phyloP scores from a whole-genome alignment of 2,329 filamentous ascomycete species.

The Verticillium dahliae region DNA sequence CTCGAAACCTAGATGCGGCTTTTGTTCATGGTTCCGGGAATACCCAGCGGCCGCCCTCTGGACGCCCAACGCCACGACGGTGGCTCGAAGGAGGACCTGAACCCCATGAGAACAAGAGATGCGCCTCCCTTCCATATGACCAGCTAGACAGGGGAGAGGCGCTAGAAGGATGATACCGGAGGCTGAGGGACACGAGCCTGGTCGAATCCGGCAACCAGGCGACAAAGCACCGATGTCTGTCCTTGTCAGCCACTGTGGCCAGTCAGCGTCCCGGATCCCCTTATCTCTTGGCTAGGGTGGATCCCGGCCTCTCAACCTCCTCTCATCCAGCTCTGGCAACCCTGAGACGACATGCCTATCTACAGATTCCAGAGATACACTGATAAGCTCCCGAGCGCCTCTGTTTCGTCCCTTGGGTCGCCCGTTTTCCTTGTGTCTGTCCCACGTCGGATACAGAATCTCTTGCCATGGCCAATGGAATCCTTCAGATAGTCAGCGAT shows the following conservation, averaged over 20 bases:
- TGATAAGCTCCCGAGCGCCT: conserved; percentile 1
- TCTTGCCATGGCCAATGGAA: not conserved
- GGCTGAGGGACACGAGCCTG: not conserved
- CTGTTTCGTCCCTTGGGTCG: not conserved
- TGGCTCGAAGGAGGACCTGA: no score
- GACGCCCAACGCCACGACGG: not conserved
- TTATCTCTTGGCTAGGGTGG: conserved; percentile 2
- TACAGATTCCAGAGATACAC: not conserved
- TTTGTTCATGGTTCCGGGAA: not conserved
- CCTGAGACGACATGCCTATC: not conserved
- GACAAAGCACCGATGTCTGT: not conserved
- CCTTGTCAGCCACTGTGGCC: not conserved
- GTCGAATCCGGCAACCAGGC: not conserved
- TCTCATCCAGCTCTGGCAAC: not conserved
- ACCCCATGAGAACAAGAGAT: no score
- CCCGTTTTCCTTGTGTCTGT: not conserved
- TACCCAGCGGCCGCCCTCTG: not conserved
- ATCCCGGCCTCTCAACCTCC: not conserved
- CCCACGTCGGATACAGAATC: not conserved
- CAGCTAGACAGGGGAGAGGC: not conserved
- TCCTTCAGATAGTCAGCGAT: not conserved
- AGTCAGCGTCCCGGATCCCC: not conserved
- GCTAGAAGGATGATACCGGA: not conserved
- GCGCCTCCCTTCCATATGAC: not conserved
- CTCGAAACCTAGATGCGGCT: not conserved